These are phyloP conservation scores for Tetradesmus obliquus DNA, from an alignment of 139 green algal species.

Conservation along the genomic window DNA sequence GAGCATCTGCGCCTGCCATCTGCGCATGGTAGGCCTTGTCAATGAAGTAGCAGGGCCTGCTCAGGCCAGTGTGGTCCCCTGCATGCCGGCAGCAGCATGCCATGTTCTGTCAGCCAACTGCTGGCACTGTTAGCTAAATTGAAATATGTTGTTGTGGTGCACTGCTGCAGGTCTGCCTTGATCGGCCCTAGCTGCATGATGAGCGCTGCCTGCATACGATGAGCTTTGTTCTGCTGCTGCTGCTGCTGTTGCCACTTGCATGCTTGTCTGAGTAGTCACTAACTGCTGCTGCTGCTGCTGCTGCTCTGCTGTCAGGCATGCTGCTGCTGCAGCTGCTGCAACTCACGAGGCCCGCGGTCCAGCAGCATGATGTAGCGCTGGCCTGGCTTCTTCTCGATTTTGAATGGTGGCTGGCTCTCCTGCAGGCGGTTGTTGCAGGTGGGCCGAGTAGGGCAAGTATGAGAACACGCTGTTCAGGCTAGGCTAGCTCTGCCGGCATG, in stretches of 20 bases:
- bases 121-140: neutral
- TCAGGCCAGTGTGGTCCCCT: conserved; percentile 30
- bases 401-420: conserved; percentile 53
- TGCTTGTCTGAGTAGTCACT: neutral
- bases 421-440: conserved; percentile 25
- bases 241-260: neutral
- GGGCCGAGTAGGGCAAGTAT: too few relatives aligned
- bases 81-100: neutral
- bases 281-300: neutral
- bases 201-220: too few relatives aligned
- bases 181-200: too few relatives aligned
- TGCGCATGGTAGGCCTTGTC: conserved; percentile 93
- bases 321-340: neutral
- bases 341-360: conserved; percentile 70
- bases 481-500: neutral
- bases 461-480: too few relatives aligned
- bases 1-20: conserved; percentile 83
- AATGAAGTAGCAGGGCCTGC: conserved; percentile 86
- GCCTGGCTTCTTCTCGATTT: conserved; percentile 56
- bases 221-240: neutral
- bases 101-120: neutral
- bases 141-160: neutral
- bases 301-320: neutral
- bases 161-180: neutral
- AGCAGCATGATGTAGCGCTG: conserved; percentile 79